phyloP scores from a whole-genome alignment of 345 rosid genomes.

The Lepidium aucheri region DNA sequence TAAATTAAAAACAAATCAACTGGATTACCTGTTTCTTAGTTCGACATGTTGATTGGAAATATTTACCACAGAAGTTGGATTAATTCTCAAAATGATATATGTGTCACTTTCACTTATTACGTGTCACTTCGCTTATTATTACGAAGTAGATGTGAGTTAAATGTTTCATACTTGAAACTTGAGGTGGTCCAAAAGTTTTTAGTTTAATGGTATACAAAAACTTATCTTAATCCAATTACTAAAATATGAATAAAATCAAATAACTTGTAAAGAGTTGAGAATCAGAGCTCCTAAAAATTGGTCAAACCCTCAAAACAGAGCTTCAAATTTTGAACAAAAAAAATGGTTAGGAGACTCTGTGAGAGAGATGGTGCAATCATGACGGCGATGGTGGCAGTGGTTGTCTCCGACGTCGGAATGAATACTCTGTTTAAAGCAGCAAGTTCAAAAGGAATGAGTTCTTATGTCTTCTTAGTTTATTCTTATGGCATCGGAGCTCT shows the following conservation, averaged over 20 bases:
- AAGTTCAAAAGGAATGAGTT: slow-evolving; percentile 36
- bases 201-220: background rate
- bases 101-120: too few relatives aligned
- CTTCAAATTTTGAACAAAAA: background rate
- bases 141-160: too few relatives aligned
- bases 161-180: too few relatives aligned
- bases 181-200: background rate
- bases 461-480: slow-evolving; percentile 38
- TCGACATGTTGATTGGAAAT: too few relatives aligned
- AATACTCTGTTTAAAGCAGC: slow-evolving; percentile 39
- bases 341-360: slow-evolving; percentile 8
- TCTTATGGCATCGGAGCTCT: slow-evolving; percentile 32
- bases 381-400: slow-evolving; percentile 41
- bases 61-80: too few relatives aligned
- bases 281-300: background rate
- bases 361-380: slow-evolving; percentile 12
- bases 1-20: too few relatives aligned
- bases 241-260: background rate
- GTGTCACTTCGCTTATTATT: too few relatives aligned
- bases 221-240: background rate
- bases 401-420: slow-evolving; percentile 23
- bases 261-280: background rate
- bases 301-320: background rate
- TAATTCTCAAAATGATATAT: too few relatives aligned
- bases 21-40: too few relatives aligned